Percentiles rank a stretch among this genome's conserved stretches.
Evolutionary conservation across 768 basidiomycete genomes (phyloP).

Genomic region (Mycena leptocephala): DNA sequence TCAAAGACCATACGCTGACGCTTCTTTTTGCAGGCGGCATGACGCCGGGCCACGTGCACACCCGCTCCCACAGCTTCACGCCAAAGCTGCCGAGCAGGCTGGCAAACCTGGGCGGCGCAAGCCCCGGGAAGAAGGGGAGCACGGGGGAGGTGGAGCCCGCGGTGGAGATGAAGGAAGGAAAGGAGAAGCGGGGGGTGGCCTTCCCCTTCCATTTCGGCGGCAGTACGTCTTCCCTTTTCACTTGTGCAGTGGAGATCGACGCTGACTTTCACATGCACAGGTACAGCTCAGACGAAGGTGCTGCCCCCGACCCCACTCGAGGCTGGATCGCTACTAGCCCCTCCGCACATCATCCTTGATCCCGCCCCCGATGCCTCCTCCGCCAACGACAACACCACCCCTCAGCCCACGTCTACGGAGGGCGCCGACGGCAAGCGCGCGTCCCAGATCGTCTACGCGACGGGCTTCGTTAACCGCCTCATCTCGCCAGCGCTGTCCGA

Average conservation of each 20-base stretch:
- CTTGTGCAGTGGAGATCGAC: not conserved
- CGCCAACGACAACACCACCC: constrained; percentile 54
- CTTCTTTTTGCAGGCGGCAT: not conserved
- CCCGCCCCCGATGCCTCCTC: constrained; percentile 39
- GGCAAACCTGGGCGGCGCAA: constrained; percentile 51
- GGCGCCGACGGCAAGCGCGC: constrained; percentile 65
- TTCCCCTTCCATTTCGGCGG: constrained; percentile 18
- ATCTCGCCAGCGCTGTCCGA: constrained; percentile 68
- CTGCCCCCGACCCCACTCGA: not conserved
- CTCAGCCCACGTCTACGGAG: constrained; percentile 61
- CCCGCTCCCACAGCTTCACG: constrained; percentile 80
- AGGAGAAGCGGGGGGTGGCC: constrained; percentile 16
- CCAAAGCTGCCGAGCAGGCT: constrained; percentile 82
- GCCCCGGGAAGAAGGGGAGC: constrained; percentile 71
- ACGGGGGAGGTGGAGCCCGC: constrained; percentile 56
- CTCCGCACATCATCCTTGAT: constrained; percentile 50
- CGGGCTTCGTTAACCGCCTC: constrained; percentile 84
- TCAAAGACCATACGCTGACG: not conserved
- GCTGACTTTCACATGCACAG: not conserved
- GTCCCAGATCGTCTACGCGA: constrained; percentile 85
- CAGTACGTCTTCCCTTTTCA: not conserved
- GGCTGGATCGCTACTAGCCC: constrained; percentile 7
- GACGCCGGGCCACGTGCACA: constrained; percentile 62
- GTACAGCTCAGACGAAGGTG: not conserved
- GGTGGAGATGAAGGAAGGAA: constrained; percentile 36